phyloP scores from a whole-genome alignment of 2,329 filamentous ascomycete genomes.

The Aspergillus quadricinctus region DNA sequence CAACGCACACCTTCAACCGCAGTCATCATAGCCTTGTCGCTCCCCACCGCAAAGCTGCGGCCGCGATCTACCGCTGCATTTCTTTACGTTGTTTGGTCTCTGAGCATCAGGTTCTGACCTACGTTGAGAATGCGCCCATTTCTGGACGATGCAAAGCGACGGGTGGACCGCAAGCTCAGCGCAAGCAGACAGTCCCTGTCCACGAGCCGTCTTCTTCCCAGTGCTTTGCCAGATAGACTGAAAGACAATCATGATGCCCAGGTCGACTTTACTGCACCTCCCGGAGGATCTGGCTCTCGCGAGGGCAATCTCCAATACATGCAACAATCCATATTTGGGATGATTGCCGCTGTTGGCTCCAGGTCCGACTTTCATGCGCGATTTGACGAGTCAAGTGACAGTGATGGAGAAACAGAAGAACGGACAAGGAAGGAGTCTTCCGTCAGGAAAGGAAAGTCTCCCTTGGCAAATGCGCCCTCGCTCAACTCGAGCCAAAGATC shows the following conservation, averaged over 20 bases:
- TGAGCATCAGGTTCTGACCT: not conserved
- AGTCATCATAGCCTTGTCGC: not conserved
- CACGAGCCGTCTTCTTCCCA: conserved; percentile 42
- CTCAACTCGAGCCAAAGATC: conserved; percentile 2
- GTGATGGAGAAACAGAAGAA: conserved; percentile 54
- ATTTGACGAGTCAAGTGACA: conserved; percentile 80
- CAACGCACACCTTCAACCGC: not conserved
- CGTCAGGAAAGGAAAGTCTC: conserved; percentile 3
- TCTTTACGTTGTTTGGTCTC: not conserved
- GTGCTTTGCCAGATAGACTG: conserved; percentile 55
- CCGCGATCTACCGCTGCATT: not conserved
- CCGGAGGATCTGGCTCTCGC: conserved; percentile 31
- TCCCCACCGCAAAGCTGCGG: not conserved
- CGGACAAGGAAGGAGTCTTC: conserved; percentile 13
- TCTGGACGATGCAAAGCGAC: conserved; percentile 40
- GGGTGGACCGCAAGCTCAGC: conserved; percentile 38
- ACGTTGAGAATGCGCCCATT: conserved; percentile 28
- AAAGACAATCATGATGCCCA: conserved; percentile 57
- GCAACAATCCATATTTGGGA: conserved; percentile 91
- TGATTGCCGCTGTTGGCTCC: conserved; percentile 84
- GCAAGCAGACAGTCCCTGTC: conserved; percentile 41
- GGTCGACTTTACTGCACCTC: conserved; percentile 57
- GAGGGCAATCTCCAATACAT: conserved; percentile 58
- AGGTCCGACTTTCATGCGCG: conserved; percentile 75
- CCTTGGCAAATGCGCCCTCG: conserved; percentile 3